phyloP scores from a whole-genome alignment of 495 filamentous ascomycete species.

The Xylaria scruposa region DNA sequence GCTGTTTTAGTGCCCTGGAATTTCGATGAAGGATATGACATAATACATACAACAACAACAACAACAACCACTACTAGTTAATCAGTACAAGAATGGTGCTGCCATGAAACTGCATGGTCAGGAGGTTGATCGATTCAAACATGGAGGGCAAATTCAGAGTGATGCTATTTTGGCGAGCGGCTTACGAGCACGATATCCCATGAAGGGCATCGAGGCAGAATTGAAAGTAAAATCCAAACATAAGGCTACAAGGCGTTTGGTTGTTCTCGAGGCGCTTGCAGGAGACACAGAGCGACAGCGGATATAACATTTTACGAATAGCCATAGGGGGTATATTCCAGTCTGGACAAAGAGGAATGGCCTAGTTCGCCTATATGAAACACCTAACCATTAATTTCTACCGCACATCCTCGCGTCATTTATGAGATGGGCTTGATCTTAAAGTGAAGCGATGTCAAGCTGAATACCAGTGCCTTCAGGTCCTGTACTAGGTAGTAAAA shows the following conservation, averaged over 20 bases:
- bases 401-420: conserved; percentile 8
- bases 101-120: conserved; percentile 1
- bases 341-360: conserved; percentile 29
- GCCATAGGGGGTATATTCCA: conserved; percentile 40
- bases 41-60: conserved; percentile 19
- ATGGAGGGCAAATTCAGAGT: background rate
- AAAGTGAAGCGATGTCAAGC: conserved; percentile 94
- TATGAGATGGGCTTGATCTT: conserved; percentile 90
- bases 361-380: conserved; percentile 35
- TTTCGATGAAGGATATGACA: conserved; percentile 70
- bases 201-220: conserved; percentile 1
- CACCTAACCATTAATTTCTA: conserved; percentile 18
- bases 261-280: conserved; percentile 16
- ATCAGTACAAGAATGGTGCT: conserved; percentile 19
- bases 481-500: conserved; percentile 99
- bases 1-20: conserved; percentile 88
- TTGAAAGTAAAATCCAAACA: conserved; percentile 8
- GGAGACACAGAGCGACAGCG: conserved; percentile 17
- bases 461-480: conserved; percentile 95
- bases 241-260: conserved; percentile 20
- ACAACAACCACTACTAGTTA: conserved; percentile 16
- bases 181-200: background rate
- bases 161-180: conserved; percentile 15
- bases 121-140: conserved; percentile 18
- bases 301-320: conserved; percentile 31